Base-by-base conservation (phyloP, 2,329 filamentous ascomycete species). In the Trichoderma sp. region DNA sequence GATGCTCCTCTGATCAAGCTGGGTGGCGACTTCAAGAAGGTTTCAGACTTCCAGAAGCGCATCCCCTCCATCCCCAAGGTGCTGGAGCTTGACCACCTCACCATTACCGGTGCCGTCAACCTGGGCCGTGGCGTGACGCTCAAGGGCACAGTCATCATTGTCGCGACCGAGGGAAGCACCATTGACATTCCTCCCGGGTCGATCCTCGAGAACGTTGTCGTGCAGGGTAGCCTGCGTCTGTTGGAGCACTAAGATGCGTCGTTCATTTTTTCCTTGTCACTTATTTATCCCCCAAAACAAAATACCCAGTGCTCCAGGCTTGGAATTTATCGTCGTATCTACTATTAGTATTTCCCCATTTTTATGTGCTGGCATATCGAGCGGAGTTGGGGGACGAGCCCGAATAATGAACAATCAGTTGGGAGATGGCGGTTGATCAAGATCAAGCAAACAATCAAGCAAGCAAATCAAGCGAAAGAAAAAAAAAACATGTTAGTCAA, bases 11-110 rank as follows among this genome's bases (percentile, higher is more conserved):
- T 99, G 75, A 99, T 99, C 88, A 99, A 99, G 91, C 91, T 99
- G 66, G 96, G 96, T 76, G 90, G 90, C 77, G 96, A 99, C 87
- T 99, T 99, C 90, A 99, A 99, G 91, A 99, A 99, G 90, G 96
- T 99, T 49, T 98, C 95, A 1, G 96, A 94, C 85, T 96, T 96
- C 87, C 91, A 94, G 84, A 90, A 93, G 82, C 91, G 91, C 79
- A 94, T 96, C 75, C 87, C 91, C 13, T 93, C 90, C 72, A 96
- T 96, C 76, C 93, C 93, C 78, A 94, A 93, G 87, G 94, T 96
- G 75, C 89, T 96, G 74, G 93, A 96, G 85, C 88, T 96, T 59
- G 93, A 96, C 78, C 96, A 99, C 80, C 88, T 99, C 70, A 99
- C 96, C 78, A 97, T 99, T 76, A 99, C 96, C 43, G 96, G 96